Percentiles rank a stretch among this genome's conserved stretches.
These are phyloP conservation scores for Colletotrichum lentis DNA, from an alignment of 2,329 filamentous ascomycete species.

Conservation along the genomic window DNA sequence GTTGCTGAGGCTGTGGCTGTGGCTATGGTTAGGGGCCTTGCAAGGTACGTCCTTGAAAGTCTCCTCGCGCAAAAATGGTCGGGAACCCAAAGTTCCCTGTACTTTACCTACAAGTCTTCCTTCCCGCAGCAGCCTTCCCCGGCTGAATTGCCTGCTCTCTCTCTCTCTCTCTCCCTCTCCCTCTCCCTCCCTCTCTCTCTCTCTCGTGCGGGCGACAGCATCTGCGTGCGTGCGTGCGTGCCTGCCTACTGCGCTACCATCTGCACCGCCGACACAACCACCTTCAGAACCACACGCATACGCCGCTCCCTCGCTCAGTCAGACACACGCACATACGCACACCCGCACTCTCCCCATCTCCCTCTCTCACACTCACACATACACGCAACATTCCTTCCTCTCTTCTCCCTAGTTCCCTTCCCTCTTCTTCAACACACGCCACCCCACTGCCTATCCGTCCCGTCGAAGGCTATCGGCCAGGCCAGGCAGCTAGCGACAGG, in stretches of 20 bases:
- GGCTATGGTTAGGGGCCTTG: slow-evolving; percentile 4
- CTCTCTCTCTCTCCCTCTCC: neutral
- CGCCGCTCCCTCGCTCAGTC: slow-evolving; percentile 24
- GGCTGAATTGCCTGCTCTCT: neutral
- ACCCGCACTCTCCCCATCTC: neutral
- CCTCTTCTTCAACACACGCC: slow-evolving; percentile 7
- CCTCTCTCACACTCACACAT: neutral
- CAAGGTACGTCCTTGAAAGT: slow-evolving; percentile 11
- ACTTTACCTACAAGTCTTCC: slow-evolving; percentile 6
- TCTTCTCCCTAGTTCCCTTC: slow-evolving; percentile 15
- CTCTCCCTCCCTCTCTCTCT: neutral
- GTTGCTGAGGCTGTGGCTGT: neutral
- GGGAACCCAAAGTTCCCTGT: neutral
- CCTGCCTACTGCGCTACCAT: slow-evolving; percentile 1
- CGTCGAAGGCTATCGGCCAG: slow-evolving; percentile 3
- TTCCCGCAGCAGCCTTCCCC: slow-evolving; percentile 4
- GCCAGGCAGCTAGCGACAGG: neutral
- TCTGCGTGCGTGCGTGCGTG: slow-evolving; percentile 20
- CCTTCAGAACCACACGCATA: slow-evolving; percentile 13
- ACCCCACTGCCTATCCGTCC: neutral
- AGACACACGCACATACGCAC: slow-evolving; percentile 3
- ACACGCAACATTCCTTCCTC: slow-evolving; percentile 4
- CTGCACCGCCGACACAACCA: slow-evolving; percentile 29
- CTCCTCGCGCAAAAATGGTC: slow-evolving; percentile 2
- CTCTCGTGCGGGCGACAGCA: slow-evolving; percentile 15